Conservation (phyloP, 2,329 filamentous ascomycete genomes). For the Rutstroemia sp. region DNA sequence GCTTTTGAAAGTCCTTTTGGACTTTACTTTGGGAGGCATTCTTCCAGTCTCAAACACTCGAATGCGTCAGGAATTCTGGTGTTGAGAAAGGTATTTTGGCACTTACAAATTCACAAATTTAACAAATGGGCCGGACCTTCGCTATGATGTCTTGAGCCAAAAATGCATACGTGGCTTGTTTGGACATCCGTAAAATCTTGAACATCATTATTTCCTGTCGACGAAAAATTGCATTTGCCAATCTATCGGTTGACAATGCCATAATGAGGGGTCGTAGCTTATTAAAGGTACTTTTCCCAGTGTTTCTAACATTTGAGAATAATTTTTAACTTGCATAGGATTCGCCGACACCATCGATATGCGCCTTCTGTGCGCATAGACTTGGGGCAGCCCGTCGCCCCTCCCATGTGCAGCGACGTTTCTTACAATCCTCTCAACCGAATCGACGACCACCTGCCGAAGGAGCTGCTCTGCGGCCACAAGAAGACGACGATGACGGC, state of each 20-base stretch:
- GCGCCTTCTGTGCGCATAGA: constrained; percentile 29
- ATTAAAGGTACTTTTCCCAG: constrained; percentile 18
- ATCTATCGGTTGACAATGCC: constrained; percentile 15
- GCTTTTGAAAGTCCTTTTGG: constrained; percentile 24
- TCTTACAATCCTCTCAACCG: constrained; percentile 27
- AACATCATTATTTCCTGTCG: background rate
- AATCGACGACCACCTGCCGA: constrained; percentile 20
- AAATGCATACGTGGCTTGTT: background rate
- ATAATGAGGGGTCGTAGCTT: constrained; percentile 26
- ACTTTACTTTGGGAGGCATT: constrained; percentile 28
- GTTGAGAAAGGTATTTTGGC: background rate
- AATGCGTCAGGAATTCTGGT: background rate
- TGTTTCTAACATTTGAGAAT: background rate
- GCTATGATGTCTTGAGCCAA: background rate
- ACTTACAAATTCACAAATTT: background rate
- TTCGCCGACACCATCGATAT: constrained; percentile 23
- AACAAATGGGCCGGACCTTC: background rate
- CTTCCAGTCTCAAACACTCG: background rate
- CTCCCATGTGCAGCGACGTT: constrained; percentile 28
- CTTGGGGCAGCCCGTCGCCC: constrained; percentile 23
- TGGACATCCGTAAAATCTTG: constrained; percentile 15
- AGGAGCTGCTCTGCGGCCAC: constrained; percentile 9
- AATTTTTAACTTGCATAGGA: constrained; percentile 18
- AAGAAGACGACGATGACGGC: constrained; percentile 11
- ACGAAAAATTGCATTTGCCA: constrained; percentile 7